Percentiles rank a stretch among this genome's conserved stretches.
These are phyloP conservation scores for Chalciporus sp. DNA, from an alignment of 1,284 basidiomycete genomes.

Conservation along the genomic window DNA sequence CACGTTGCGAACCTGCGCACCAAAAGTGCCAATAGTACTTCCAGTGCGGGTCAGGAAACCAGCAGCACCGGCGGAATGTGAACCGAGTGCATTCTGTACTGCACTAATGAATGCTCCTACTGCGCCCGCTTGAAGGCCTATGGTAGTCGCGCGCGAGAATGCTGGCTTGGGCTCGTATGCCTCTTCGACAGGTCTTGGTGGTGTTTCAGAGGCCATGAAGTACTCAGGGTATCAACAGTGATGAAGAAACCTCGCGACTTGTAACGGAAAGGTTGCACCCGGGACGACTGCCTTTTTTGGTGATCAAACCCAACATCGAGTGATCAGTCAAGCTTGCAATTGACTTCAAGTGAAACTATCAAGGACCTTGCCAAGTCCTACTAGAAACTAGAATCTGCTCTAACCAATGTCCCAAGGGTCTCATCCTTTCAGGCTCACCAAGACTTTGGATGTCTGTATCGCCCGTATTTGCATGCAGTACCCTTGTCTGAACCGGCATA, in stretches of 20 bases:
- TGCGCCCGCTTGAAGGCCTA: slow-evolving; percentile 70
- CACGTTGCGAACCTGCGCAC: slow-evolving; percentile 80
- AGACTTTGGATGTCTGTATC: slow-evolving; percentile 32
- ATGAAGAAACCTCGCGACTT: slow-evolving; percentile 6
- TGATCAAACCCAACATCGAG: no score
- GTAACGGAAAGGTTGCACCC: not conserved
- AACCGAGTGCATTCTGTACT: slow-evolving; percentile 83
- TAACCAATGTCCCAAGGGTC: slow-evolving; percentile 6
- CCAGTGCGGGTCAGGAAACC: slow-evolving; percentile 39
- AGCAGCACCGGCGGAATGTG: slow-evolving; percentile 50
- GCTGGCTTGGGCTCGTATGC: slow-evolving; percentile 61
- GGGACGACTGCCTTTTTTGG: slow-evolving; percentile 29
- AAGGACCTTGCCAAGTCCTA: no score
- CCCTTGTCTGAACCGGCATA: slow-evolving; percentile 15
- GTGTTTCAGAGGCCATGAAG: slow-evolving; percentile 40
- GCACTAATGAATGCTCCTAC: slow-evolving; percentile 81
- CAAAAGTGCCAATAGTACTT: slow-evolving; percentile 78
- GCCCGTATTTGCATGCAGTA: not conserved
- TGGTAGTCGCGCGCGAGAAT: slow-evolving; percentile 58
- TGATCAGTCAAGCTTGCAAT: no score
- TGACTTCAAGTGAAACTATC: no score
- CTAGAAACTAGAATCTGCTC: not conserved
- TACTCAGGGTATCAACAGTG: slow-evolving; percentile 3
- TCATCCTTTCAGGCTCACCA: slow-evolving; percentile 27
- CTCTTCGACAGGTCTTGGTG: slow-evolving; percentile 20